Base-by-base conservation (phyloP, 306 rosid species). In the Cicer judaicum region DNA sequence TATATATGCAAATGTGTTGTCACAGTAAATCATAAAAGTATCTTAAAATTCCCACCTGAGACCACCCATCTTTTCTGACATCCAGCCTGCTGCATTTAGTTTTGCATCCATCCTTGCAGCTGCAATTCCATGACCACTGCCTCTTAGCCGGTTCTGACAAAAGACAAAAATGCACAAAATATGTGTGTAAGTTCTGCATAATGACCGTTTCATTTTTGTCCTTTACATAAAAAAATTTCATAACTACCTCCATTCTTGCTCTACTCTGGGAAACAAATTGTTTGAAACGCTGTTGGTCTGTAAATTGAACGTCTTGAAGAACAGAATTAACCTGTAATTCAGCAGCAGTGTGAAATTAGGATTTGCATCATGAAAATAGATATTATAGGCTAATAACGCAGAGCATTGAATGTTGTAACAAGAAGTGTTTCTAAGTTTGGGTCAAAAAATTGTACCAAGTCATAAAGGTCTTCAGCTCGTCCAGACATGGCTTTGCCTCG, bases 71-170 rank as follows among this genome's bases (percentile, higher is more conserved):
- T 84, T 87, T 81, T 94, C 99, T 52, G 99, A 87, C 80, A 94
- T 84, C 99, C 95, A 94, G 72, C 99, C 99, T 0, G 96, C 93
- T 72, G 87, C 87, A 76, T 89, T 94, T 68, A 92, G 83, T 83
- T 94, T 94, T 38, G 96, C 99, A 80, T 92, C 96, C 99, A 94
- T 92, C 88, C 99, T 90, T 73, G 97, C 89, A 78, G 99, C 99
- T 10, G 93, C 96, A 80, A 94, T 84, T 81, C 96, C 99, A 80
- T 94, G 99, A 65, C 99, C 99, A 47, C 99, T 87, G 36, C 97
- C 99, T 85, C 99, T 90, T 82, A 92, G 70, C 36, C 96, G 96
- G 80, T 92, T 94, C 99, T 94, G 86, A 75, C 59, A 80, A 75
- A 16, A 50, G 72, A 81, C 75, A 72, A 44, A 48, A 74, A 55